Percentiles rank a stretch among this genome's conserved stretches.
phyloP scores from a whole-genome alignment of 768 basidiomycete genomes.

The Rhizopogon rudus region DNA sequence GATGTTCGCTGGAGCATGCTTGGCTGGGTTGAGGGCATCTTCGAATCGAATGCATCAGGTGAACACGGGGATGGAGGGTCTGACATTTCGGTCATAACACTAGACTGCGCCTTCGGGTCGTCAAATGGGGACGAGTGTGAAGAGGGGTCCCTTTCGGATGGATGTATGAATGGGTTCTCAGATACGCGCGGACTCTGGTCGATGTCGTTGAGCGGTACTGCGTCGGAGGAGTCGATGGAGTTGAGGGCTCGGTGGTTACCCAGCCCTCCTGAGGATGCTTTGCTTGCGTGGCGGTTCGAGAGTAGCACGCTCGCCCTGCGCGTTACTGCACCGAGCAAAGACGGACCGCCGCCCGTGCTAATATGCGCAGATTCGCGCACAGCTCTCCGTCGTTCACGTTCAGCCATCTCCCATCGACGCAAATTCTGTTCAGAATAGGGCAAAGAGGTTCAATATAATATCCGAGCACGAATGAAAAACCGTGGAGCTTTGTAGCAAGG shows the following conservation, averaged over 20 bases:
- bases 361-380: constrained; percentile 50
- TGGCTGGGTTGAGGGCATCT: constrained; percentile 4
- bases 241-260: constrained; percentile 42
- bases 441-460: constrained; percentile 1
- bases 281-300: constrained; percentile 34
- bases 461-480: constrained; percentile 4
- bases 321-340: constrained; percentile 55
- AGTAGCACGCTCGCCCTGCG: constrained; percentile 57
- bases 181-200: constrained; percentile 33
- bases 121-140: constrained; percentile 29
- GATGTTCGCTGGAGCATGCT: constrained; percentile 19
- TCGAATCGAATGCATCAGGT: background rate
- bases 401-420: constrained; percentile 71
- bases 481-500: too few relatives aligned
- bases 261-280: constrained; percentile 26
- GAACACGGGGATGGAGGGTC: background rate
- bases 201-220: constrained; percentile 51
- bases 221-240: constrained; percentile 49
- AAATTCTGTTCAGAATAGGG: constrained; percentile 48
- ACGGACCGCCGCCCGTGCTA: constrained; percentile 20
- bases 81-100: constrained; percentile 13
- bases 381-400: constrained; percentile 69
- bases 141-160: constrained; percentile 11
- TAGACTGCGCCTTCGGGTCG: constrained; percentile 25
- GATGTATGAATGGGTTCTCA: constrained; percentile 43